Evolutionary conservation across 2,329 filamentous ascomycete species (phyloP).

Genomic region (Ophidiomyces ophidiicola): DNA sequence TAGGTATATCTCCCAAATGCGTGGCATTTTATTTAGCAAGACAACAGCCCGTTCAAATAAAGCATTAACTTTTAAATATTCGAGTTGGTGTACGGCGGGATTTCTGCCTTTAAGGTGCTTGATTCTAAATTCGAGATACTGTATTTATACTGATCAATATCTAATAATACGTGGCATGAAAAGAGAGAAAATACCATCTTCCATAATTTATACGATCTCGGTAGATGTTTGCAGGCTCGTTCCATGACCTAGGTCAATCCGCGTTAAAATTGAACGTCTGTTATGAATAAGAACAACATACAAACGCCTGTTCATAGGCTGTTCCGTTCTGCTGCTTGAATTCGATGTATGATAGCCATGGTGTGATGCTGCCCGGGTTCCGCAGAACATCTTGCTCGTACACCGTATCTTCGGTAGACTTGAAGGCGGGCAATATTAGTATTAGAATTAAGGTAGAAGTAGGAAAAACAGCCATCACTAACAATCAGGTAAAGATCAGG

Average conservation of each 20-base stretch:
- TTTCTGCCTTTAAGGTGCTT: constrained; percentile 75
- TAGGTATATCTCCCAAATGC: constrained; percentile 97
- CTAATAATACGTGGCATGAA: background rate
- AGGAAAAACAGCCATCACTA: constrained; percentile 17
- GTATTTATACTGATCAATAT: constrained; percentile 6
- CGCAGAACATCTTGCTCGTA: constrained; percentile 95
- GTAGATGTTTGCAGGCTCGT: constrained; percentile 76
- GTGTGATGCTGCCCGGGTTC: constrained; percentile 72
- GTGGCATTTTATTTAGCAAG: constrained; percentile 95
- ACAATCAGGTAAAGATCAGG: constrained; percentile 37
- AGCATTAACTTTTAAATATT: constrained; percentile 87
- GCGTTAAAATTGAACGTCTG: constrained; percentile 1
- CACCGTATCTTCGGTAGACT: constrained; percentile 78
- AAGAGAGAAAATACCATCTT: constrained; percentile 54
- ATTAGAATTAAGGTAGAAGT: constrained; percentile 17
- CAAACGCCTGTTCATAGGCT: constrained; percentile 70
- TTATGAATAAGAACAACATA: constrained; percentile 25
- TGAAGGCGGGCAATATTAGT: constrained; percentile 29
- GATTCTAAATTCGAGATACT: constrained; percentile 77
- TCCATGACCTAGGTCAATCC: constrained; percentile 53
- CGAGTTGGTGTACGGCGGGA: constrained; percentile 61
- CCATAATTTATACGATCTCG: constrained; percentile 96
- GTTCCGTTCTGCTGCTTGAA: constrained; percentile 83
- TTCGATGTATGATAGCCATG: constrained; percentile 88
- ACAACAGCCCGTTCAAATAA: constrained; percentile 88